Evolutionary conservation across 306 rosid genomes (phyloP).

Genomic region (Prunus kanzakura): DNA sequence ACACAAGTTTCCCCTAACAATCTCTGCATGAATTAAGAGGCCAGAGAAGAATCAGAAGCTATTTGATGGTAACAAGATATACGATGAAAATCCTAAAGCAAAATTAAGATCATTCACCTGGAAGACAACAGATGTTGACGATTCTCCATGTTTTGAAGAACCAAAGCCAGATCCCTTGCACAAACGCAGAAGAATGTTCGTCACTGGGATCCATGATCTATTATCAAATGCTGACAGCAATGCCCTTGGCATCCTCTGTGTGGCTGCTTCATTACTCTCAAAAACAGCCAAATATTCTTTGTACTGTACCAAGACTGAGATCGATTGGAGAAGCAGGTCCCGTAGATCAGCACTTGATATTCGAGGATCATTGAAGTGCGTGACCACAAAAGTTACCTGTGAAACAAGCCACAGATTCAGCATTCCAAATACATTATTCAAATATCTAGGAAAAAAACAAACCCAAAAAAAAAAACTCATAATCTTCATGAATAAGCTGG

Average conservation of each 20-base stretch:
- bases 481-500: neutral
- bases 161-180: slow-evolving; percentile 96
- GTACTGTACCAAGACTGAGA: slow-evolving; percentile 91
- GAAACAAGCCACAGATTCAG: slow-evolving; percentile 23
- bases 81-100: neutral
- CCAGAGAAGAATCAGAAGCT: slow-evolving; percentile 28
- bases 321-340: slow-evolving; percentile 96
- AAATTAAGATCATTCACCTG: slow-evolving; percentile 48
- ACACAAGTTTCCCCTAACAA: slow-evolving; percentile 80
- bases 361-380: slow-evolving; percentile 93
- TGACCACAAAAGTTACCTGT: slow-evolving; percentile 88
- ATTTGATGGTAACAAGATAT: slow-evolving; percentile 5
- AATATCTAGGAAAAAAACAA: neutral
- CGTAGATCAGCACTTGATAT: slow-evolving; percentile 91
- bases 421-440: slow-evolving; percentile 8
- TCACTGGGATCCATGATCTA: slow-evolving; percentile 95
- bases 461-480: neutral
- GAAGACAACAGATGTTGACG: slow-evolving; percentile 64
- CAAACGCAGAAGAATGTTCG: slow-evolving; percentile 78
- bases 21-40: slow-evolving; percentile 49
- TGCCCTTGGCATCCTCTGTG: slow-evolving; percentile 78
- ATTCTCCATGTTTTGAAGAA: slow-evolving; percentile 84
- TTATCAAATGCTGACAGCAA: slow-evolving; percentile 85
- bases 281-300: slow-evolving; percentile 76
- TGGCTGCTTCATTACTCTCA: slow-evolving; percentile 86